These are phyloP conservation scores for Boletus pseudo-olivaceus DNA, from an alignment of 768 basidiomycete species.

Conservation along the genomic window DNA sequence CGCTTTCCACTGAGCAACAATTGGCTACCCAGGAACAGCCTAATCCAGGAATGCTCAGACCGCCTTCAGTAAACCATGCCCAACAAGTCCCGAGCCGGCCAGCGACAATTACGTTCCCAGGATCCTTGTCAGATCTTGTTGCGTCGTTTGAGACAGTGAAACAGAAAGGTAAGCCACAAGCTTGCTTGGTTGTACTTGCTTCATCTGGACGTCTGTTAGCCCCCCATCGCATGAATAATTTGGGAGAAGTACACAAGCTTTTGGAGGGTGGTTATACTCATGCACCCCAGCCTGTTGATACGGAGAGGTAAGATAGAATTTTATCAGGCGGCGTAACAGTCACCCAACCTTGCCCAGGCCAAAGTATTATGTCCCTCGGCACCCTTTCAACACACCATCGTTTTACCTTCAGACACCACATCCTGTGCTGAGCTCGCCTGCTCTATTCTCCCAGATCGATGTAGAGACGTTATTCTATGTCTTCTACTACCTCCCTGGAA, in stretches of 20 bases:
- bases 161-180: constrained; percentile 74
- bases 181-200: not conserved
- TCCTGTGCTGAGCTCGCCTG: constrained; percentile 74
- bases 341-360: constrained; percentile 54
- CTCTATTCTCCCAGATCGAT: constrained; percentile 86
- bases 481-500: constrained; percentile 96
- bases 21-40: constrained; percentile 30
- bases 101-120: constrained; percentile 61
- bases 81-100: constrained; percentile 40
- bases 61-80: constrained; percentile 50
- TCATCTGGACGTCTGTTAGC: constrained; percentile 36
- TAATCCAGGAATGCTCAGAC: constrained; percentile 44
- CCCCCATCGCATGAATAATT: constrained; percentile 79
- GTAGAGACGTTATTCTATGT: constrained; percentile 98
- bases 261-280: constrained; percentile 88
- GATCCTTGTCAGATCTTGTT: constrained; percentile 87
- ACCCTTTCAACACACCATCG: constrained; percentile 84
- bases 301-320: constrained; percentile 79
- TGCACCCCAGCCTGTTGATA: constrained; percentile 90
- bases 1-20: constrained; percentile 42
- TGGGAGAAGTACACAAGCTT: constrained; percentile 88
- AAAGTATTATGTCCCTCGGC: constrained; percentile 93
- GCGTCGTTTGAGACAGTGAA: constrained; percentile 94
- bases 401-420: constrained; percentile 94
- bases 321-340: not conserved